Evolutionary conservation across 768 basidiomycete species (phyloP), one percentile per base, ranked within the genome.

Genomic region (Coprinopsis marcescibilis): DNA sequence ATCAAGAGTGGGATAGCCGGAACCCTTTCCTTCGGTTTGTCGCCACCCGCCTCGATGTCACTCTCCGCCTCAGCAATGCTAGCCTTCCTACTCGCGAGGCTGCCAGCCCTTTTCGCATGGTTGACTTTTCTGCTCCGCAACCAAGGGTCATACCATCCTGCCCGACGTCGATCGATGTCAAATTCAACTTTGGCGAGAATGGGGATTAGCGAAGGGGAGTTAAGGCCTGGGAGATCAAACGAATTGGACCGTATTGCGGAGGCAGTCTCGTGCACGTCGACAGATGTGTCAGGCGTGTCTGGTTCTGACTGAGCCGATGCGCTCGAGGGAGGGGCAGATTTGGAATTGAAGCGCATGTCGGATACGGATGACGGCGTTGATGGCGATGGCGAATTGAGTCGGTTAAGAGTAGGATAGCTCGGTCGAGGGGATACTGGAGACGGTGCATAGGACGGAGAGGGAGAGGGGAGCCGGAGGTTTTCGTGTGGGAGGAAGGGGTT

Each of bases 171-270:
- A 63, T 96, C 94, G 55, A 98, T 84, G 60, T 96, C 91, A 56
- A 98, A 96, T 62, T 97, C 93, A 11, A 98, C 81, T 63, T 94
- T 94, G 40, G 92, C 94, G 23, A 98, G 75, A 46, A 96, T 83
- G 3, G 87, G 88, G 44, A 90, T 80, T 19, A 89, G 65, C 20
- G 83, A 77, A 38, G 77, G 63, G 4, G 81, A 80, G 46, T 64
- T 61, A 32, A 88, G 70, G 5, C 85, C 87, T 3, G 85, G 82
- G 8, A 89, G 72, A 44, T 81, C 73, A 47, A 87, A 66, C 19
- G 75, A 73, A 39, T 73, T 68, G 13, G 70, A 71, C 38, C 67
- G 67, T 23, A 61, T 51, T 3, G 64, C 72, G 17, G 63, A 55
- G 49, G 63, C 14, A 19, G 7, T 43, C 4, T 43, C 45, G 61